Base-by-base conservation (phyloP, 2,329 filamentous ascomycete genomes). In the Fusarium continuum region DNA sequence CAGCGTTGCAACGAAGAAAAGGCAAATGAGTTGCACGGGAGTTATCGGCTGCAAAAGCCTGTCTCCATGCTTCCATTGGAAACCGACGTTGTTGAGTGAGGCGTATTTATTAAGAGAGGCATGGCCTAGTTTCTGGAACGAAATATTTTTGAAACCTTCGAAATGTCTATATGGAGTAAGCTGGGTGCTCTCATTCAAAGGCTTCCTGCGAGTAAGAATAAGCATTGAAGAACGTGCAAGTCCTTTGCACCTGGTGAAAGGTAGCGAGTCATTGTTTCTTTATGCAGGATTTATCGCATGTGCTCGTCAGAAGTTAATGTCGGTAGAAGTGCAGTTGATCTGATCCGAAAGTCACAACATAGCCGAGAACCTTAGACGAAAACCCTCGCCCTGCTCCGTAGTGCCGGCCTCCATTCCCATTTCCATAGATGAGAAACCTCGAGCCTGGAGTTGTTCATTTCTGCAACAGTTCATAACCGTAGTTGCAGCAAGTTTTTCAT, bases 21-120 rank as follows among this genome's bases (percentile, higher is more conserved):
- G 10, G 13, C 32, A 64, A 51, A 46, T 43, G 38, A 59, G 9
- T 47, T 35, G 19, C 23, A 22, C 62, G 48, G 58, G 22, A 65
- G 51, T 66, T 66, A 31, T 47, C 47, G 46, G 50, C 32, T 47
- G 36, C 23, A 17, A 51, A 14, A 19, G 19, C 28, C 31, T 23
- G n/a, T 38, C 19, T 23, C 23, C 7, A 39, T 32, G 17, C 29
- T 34, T 31, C 29, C n/a, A 38, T 51, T 55, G 45, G n/a, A 51
- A 47, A 14, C 10, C 11, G 41, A 45, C 25, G n/a, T 6, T 22
- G 28, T 35, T 49, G 19, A 34, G 23, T 16, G 8, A 25, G 23
- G 23, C 20, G 32, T 16, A 9, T 36, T 23, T 6, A 14, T 47
- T 11, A 14, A 5, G n/a, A n/a, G n/a, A n/a, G n/a, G n/a, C n/a